phyloP scores from a whole-genome alignment of 345 rosid genomes.

The Euphorbia lathyris region DNA sequence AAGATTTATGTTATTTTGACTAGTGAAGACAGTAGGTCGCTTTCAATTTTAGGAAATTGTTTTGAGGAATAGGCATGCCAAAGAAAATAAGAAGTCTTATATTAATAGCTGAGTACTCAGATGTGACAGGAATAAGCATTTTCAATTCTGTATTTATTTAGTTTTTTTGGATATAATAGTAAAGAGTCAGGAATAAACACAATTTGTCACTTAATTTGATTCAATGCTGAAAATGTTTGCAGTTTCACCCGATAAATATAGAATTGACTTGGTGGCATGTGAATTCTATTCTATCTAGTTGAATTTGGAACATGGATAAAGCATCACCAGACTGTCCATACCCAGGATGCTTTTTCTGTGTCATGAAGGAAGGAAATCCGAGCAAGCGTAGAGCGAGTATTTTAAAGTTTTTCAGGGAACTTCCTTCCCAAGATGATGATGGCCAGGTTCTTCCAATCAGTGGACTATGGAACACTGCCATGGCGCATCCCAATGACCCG shows the following conservation, averaged over 20 bases:
- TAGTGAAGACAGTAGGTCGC: conserved; percentile 2
- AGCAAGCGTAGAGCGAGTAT: conserved; percentile 88
- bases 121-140: neutral
- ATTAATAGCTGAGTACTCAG: neutral
- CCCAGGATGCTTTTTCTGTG: conserved; percentile 99
- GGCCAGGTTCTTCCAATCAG: conserved; percentile 98
- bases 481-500: conserved; percentile 99
- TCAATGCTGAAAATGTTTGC: conserved; percentile 1
- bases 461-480: conserved; percentile 99
- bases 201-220: neutral
- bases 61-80: conserved; percentile 8
- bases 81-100: neutral
- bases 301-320: conserved; percentile 55
- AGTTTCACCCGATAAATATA: neutral
- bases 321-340: conserved; percentile 83
- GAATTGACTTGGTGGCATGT: conserved; percentile 9
- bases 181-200: neutral
- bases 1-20: neutral
- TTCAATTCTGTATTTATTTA: neutral
- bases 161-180: conserved; percentile 5
- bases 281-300: neutral
- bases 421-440: conserved; percentile 92
- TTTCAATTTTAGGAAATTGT: conserved; percentile 3
- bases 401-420: conserved; percentile 87
- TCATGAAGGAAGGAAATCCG: conserved; percentile 99